Base-by-base conservation (phyloP, 2,329 filamentous ascomycete genomes). In the Fusarium odoratissimum region DNA sequence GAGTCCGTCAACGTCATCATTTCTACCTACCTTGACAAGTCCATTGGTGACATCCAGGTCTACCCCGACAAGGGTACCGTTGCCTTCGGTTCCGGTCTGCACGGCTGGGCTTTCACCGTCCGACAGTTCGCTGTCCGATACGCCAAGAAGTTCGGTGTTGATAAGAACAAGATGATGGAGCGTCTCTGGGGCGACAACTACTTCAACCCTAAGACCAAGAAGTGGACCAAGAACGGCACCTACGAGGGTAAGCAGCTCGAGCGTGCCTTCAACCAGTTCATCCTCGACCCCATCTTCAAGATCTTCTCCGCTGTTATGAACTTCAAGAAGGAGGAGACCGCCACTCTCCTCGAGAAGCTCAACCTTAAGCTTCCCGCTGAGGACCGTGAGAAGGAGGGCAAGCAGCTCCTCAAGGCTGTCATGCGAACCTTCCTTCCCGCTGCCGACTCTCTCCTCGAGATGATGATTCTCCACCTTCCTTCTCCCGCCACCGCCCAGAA, bases 1-100 rank as follows among this genome's bases (percentile, higher is more conserved):
- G 96, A 99, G 92, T 98, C 95, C 82, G 96, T 99, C 85, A 99
- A 99, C 91, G 96, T 99, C 89, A 94, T 98, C 86, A 98, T 99
- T 87, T 93, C 96, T 82, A 99, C 95, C 84, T 99, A 99, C 91
- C 93, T 93, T 83, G 96, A 99, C 91, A 97, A 97, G 89, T 84
- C 90, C 75, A 93, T 98, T 72, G 96, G 95, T 91, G 96, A 99
- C 85, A 93, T 97, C 85, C 95, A 98, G 90, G 95, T 99, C 83
- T 97, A 97, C 90, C 96, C 96, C 79, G 92, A 98, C 86, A 94
- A 94, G 87, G 96, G 96, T 84, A 99, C 95, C 84, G 93, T 99
- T 82, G 95, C 95, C 81, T 99, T 99, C 90, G 96, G 95, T 88
- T 98, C 96, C 86, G 96, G 95, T 93, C 95, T 98, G 75, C 96